phyloP scores from a whole-genome alignment of 768 basidiomycete genomes.

The Macrocybe gigantea region DNA sequence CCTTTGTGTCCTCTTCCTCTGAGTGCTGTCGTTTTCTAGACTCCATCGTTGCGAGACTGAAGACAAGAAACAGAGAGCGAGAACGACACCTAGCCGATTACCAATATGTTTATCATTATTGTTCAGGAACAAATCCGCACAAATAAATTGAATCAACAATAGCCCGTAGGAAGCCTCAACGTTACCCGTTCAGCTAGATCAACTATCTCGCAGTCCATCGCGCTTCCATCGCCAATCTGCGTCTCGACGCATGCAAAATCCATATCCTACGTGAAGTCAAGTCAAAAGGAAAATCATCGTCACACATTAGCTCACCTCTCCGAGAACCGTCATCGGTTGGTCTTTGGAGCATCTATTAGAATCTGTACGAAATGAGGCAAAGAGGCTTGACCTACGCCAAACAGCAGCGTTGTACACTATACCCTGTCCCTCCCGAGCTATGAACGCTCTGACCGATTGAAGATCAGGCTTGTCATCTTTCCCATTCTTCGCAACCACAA shows the following conservation, averaged over 20 bases:
- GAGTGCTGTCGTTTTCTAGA: slow-evolving; percentile 54
- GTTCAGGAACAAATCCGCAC: neutral
- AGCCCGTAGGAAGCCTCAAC: slow-evolving; percentile 17
- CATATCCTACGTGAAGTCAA: slow-evolving; percentile 41
- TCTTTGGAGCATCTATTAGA: slow-evolving; percentile 41
- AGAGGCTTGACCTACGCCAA: slow-evolving; percentile 71
- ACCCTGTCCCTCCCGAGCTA: slow-evolving; percentile 77
- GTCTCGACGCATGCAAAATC: slow-evolving; percentile 91
- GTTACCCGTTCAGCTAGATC: slow-evolving; percentile 33
- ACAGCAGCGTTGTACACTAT: slow-evolving; percentile 77
- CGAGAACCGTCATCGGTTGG: slow-evolving; percentile 86
- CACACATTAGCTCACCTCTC: slow-evolving; percentile 41
- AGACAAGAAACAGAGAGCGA: slow-evolving; percentile 13
- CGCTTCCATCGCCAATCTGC: slow-evolving; percentile 77
- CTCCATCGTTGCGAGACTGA: slow-evolving; percentile 30
- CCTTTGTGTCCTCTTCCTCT: slow-evolving; percentile 42
- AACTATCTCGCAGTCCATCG: slow-evolving; percentile 83
- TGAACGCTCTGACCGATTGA: slow-evolving; percentile 70
- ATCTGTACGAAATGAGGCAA: neutral
- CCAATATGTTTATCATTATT: slow-evolving; percentile 19
- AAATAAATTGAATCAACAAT: neutral
- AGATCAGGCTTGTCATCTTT: slow-evolving; percentile 73
- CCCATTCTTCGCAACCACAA: slow-evolving; percentile 82
- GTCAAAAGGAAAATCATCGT: slow-evolving; percentile 1
- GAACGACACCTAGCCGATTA: slow-evolving; percentile 19